These are phyloP conservation scores for Echeveria elegans DNA, from an alignment of 164 flowering plant species.

Conservation along the genomic window DNA sequence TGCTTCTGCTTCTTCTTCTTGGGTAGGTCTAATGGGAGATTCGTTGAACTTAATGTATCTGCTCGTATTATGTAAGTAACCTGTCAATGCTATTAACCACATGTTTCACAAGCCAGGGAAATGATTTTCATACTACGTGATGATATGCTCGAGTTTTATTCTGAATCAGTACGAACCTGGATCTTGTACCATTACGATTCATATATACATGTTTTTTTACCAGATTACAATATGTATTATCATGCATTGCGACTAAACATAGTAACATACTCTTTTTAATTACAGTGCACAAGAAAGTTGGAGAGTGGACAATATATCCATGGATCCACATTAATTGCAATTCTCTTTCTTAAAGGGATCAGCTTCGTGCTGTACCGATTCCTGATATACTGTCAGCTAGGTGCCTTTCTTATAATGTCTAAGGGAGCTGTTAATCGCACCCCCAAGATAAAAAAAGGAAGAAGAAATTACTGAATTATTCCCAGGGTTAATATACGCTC, in stretches of 20 bases:
- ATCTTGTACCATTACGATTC: not conserved
- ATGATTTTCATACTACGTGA: constrained; percentile 99
- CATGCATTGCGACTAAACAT: not conserved
- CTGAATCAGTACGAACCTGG: constrained; percentile 66
- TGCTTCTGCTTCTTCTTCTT: constrained; percentile 16
- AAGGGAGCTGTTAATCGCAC: no score
- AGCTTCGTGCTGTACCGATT: constrained; percentile 74
- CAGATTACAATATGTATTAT: not conserved
- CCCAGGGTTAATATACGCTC: no score
- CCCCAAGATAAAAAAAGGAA: no score
- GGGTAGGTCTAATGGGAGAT: constrained; percentile 35
- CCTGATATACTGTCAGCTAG: constrained; percentile 96
- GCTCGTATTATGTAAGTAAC: not conserved
- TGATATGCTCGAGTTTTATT: constrained; percentile 98
- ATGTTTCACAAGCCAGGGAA: constrained; percentile 94
- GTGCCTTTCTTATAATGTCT: constrained; percentile 24
- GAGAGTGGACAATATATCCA: constrained; percentile 92
- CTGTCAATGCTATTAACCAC: constrained; percentile 13
- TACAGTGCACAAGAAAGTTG: constrained; percentile 46
- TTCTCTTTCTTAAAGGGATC: constrained; percentile 81
- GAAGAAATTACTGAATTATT: no score
- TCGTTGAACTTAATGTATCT: not conserved
- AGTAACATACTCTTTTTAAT: no score
- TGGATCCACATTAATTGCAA: constrained; percentile 99
- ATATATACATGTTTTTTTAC: not conserved